Evolutionary conservation across 345 rosid species (phyloP).

Genomic region (Eucalyptus marginata): DNA sequence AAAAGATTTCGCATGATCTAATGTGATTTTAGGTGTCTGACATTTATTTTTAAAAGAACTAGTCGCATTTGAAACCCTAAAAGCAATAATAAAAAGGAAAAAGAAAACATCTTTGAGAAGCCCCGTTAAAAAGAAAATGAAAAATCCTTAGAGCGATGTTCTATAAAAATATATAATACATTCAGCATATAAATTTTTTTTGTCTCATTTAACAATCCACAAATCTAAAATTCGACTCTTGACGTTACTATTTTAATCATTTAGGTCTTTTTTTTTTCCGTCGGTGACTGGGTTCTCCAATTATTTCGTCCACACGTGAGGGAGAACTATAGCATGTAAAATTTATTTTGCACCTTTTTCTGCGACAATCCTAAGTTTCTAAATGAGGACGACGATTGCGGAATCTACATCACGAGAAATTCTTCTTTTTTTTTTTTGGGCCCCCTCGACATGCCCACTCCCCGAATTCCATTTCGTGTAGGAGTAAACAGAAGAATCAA

Average conservation of each 20-base stretch:
- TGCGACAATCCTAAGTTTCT: background rate
- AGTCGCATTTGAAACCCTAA: background rate
- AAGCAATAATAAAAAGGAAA: background rate
- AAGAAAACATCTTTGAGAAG: background rate
- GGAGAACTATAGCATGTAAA: background rate
- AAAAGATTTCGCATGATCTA: background rate
- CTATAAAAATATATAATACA: background rate
- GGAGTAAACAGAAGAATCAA: background rate
- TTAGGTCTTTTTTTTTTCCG: background rate
- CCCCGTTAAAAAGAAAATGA: background rate
- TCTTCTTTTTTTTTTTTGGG: background rate
- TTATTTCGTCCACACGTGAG: background rate
- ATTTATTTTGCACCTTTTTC: background rate
- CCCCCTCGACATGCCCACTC: background rate
- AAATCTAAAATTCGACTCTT: background rate
- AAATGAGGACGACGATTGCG: background rate
- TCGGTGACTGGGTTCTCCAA: no score
- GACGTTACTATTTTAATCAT: background rate
- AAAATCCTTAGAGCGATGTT: background rate
- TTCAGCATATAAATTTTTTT: background rate
- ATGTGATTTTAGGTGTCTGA: background rate
- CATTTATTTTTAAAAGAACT: background rate
- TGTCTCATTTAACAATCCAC: background rate
- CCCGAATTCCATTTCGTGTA: background rate
- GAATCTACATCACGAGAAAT: background rate